Conservation (phyloP, 2,329 filamentous ascomycete species). For the Xylariaceae sp. region DNA sequence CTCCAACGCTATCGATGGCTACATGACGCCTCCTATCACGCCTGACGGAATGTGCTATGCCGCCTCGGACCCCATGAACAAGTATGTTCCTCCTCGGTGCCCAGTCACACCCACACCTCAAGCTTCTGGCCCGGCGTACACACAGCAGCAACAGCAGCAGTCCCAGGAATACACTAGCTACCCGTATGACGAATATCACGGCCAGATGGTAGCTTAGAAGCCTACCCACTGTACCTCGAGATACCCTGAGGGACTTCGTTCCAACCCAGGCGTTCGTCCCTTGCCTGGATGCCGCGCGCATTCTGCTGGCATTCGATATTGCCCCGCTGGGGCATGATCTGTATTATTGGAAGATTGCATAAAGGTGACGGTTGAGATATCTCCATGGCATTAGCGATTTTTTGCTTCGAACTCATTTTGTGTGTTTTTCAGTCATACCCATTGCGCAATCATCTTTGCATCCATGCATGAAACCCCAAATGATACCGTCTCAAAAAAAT, state of each 20-base stretch:
- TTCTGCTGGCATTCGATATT: slow-evolving; percentile 15
- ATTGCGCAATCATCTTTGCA: slow-evolving; percentile 30
- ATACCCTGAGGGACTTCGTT: background rate
- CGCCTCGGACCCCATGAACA: slow-evolving; percentile 38
- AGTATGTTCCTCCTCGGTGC: slow-evolving; percentile 51
- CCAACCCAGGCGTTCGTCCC: background rate
- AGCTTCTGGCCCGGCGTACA: slow-evolving; percentile 33
- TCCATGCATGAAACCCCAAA: slow-evolving; percentile 22
- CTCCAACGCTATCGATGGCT: slow-evolving; percentile 63
- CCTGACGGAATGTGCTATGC: slow-evolving; percentile 62
- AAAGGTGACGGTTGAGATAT: slow-evolving; percentile 41
- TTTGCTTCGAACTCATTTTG: slow-evolving; percentile 33
- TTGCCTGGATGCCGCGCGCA: slow-evolving; percentile 1
- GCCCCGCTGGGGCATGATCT: slow-evolving; percentile 25
- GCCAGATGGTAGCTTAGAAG: slow-evolving; percentile 28
- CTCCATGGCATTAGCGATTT: slow-evolving; percentile 45
- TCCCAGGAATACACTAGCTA: slow-evolving; percentile 42
- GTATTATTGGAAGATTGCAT: slow-evolving; percentile 41
- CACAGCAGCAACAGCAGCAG: slow-evolving; percentile 37
- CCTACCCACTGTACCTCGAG: slow-evolving; percentile 15
- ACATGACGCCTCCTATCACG: slow-evolving; percentile 80
- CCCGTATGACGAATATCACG: slow-evolving; percentile 39
- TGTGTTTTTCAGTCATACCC: slow-evolving; percentile 35
- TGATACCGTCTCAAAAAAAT: slow-evolving; percentile 30
- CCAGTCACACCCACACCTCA: slow-evolving; percentile 59